A percentile compares a stretch with the other conserved stretches of the same genome.
phyloP scores from a whole-genome alignment of 495 filamentous ascomycete species.

The Annulohypoxylon moriforme region DNA sequence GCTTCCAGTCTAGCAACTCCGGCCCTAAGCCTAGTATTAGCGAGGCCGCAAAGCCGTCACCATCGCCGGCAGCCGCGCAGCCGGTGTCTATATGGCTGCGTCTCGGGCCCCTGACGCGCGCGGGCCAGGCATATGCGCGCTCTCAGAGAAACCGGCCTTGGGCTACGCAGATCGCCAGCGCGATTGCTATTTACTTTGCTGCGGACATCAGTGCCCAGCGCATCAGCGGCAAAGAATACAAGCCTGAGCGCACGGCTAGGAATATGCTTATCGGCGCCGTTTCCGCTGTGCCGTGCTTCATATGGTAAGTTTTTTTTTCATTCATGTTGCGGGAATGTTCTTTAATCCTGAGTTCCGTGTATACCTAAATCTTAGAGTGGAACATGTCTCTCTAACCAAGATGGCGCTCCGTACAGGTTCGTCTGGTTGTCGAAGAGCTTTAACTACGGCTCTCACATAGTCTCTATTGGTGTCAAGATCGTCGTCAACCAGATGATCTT shows the following conservation, averaged over 20 bases:
- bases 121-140: constrained; percentile 76
- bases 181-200: constrained; percentile 79
- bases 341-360: not conserved
- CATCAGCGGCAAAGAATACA: constrained; percentile 70
- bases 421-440: constrained; percentile 81
- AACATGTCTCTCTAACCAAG: not conserved
- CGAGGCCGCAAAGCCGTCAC: constrained; percentile 23
- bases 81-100: constrained; percentile 62
- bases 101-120: constrained; percentile 67
- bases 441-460: constrained; percentile 78
- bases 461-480: constrained; percentile 80
- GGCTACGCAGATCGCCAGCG: constrained; percentile 78
- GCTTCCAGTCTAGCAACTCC: constrained; percentile 30
- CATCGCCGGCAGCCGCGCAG: constrained; percentile 23
- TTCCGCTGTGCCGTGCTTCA: constrained; percentile 79
- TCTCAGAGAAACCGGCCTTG: constrained; percentile 77
- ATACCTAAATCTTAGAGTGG: not conserved
- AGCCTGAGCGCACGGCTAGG: constrained; percentile 74
- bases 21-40: not conserved
- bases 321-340: not conserved
- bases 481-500: constrained; percentile 83
- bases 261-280: constrained; percentile 78
- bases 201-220: constrained; percentile 85
- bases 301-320: constrained; percentile 67
- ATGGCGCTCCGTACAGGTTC: constrained; percentile 66